Evolutionary conservation across 352 stramenopile species (phyloP).

Genomic region (Phytophthora boehmeriae): DNA sequence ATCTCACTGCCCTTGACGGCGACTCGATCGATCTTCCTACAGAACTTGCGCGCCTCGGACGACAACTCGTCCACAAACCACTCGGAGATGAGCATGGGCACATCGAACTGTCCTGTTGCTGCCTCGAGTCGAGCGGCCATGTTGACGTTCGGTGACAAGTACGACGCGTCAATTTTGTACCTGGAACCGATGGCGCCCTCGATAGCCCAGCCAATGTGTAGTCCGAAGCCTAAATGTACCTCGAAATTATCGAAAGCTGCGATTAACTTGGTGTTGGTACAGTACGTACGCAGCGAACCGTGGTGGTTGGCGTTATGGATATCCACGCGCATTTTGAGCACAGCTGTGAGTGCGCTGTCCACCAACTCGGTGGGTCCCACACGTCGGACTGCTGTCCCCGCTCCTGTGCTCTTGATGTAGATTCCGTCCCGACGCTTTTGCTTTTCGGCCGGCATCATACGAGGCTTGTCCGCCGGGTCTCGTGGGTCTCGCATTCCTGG

Average conservation of each 20-base stretch:
- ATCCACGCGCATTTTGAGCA: conserved; percentile 97
- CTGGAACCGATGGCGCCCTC: conserved; percentile 97
- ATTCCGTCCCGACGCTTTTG: conserved; percentile 65
- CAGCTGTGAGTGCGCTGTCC: conserved; percentile 95
- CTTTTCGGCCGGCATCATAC: conserved; percentile 73
- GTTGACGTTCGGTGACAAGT: conserved; percentile 98
- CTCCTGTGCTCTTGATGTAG: conserved; percentile 62
- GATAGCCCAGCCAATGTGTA: conserved; percentile 98
- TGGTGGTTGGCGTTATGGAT: conserved; percentile 94
- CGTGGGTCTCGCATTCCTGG: conserved; percentile 85
- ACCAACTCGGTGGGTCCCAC: conserved; percentile 85
- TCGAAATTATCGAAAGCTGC: conserved; percentile 91
- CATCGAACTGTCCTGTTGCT: conserved; percentile 95
- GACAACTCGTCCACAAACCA: conserved; percentile 96
- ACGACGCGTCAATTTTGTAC: conserved; percentile 99
- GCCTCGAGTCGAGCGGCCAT: conserved; percentile 96
- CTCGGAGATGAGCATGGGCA: conserved; percentile 94
- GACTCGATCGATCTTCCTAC: conserved; percentile 95
- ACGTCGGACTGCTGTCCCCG: conserved; percentile 43
- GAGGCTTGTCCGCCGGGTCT: conserved; percentile 72
- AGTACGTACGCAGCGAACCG: conserved; percentile 83
- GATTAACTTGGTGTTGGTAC: conserved; percentile 80
- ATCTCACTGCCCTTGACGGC: conserved; percentile 97
- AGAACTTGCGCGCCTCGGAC: conserved; percentile 77
- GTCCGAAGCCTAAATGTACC: conserved; percentile 95